Evolutionary conservation across 169 alveolate genomes (phyloP).

Genomic region (Neospora caninum): DNA sequence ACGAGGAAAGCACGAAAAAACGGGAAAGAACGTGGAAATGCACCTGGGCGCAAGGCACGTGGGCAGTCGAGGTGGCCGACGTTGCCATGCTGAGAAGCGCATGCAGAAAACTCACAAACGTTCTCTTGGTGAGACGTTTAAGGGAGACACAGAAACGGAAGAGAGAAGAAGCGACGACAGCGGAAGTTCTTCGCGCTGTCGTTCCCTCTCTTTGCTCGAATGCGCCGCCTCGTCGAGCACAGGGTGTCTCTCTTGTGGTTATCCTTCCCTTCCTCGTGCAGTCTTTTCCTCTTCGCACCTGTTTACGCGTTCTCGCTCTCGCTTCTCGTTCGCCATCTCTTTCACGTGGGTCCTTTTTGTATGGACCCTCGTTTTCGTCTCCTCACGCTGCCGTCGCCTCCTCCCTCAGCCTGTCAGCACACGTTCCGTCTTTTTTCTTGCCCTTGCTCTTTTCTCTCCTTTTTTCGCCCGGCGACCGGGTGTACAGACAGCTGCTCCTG

Average conservation of each 20-base stretch:
- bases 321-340: neutral
- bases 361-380: neutral
- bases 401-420: too few species aligned
- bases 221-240: neutral
- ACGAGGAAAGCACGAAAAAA: too few species aligned
- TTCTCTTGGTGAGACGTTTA: neutral
- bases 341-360: neutral
- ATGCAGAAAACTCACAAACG: neutral
- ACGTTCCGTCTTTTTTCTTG: too few species aligned
- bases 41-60: conserved; percentile 1
- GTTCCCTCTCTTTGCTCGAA: neutral
- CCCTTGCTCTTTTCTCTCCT: neutral
- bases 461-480: neutral
- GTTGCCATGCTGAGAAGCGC: neutral
- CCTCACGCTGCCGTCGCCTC: neutral
- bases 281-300: too few species aligned
- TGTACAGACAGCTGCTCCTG: conserved; percentile 13
- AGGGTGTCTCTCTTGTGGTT: too few species aligned
- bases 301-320: too few species aligned
- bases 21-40: neutral
- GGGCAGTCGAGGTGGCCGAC: neutral
- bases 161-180: neutral
- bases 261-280: too few species aligned
- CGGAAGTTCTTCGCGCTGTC: neutral
- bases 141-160: neutral